phyloP scores from a whole-genome alignment of 257 asterid genomes.

The Ehretia macrophylla region DNA sequence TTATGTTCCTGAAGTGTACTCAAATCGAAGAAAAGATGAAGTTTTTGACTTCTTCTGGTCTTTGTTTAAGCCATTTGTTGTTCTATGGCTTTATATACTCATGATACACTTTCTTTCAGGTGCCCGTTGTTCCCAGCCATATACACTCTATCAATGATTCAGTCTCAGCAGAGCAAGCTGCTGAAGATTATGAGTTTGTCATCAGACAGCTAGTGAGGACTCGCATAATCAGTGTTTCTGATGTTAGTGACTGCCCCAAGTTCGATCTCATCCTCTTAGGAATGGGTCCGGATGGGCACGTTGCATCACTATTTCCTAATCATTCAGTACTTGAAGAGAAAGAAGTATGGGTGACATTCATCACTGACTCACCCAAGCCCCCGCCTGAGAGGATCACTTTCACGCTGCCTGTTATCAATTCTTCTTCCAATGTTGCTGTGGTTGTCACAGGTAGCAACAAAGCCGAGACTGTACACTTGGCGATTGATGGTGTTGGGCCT shows the following conservation, averaged over 20 bases:
- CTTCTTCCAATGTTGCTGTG: slow-evolving; percentile 55
- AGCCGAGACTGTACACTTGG: slow-evolving; percentile 54
- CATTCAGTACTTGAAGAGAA: slow-evolving; percentile 37
- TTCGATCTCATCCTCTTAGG: slow-evolving; percentile 64
- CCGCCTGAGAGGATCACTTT: slow-evolving; percentile 71
- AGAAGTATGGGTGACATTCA: slow-evolving; percentile 58
- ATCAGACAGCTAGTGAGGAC: slow-evolving; percentile 81
- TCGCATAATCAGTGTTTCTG: slow-evolving; percentile 57
- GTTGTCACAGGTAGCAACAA: slow-evolving; percentile 45
- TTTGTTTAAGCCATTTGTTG: neutral
- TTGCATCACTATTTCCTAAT: slow-evolving; percentile 58
- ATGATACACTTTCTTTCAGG: slow-evolving; percentile 33
- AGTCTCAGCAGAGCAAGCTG: slow-evolving; percentile 80
- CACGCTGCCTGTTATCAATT: slow-evolving; percentile 61
- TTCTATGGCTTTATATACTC: neutral
- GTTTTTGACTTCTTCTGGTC: neutral
- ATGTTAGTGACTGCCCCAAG: slow-evolving; percentile 52
- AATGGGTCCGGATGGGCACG: slow-evolving; percentile 68
- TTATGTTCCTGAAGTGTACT: too few relatives aligned
- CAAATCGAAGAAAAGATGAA: too few relatives aligned
- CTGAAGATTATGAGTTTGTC: slow-evolving; percentile 78
- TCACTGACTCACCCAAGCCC: slow-evolving; percentile 61
- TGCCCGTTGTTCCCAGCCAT: slow-evolving; percentile 75
- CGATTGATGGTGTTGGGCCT: slow-evolving; percentile 37
- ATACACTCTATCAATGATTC: slow-evolving; percentile 80